These are phyloP conservation scores for Scleroderma citrinum DNA, from an alignment of 768 basidiomycete genomes.

Conservation along the genomic window DNA sequence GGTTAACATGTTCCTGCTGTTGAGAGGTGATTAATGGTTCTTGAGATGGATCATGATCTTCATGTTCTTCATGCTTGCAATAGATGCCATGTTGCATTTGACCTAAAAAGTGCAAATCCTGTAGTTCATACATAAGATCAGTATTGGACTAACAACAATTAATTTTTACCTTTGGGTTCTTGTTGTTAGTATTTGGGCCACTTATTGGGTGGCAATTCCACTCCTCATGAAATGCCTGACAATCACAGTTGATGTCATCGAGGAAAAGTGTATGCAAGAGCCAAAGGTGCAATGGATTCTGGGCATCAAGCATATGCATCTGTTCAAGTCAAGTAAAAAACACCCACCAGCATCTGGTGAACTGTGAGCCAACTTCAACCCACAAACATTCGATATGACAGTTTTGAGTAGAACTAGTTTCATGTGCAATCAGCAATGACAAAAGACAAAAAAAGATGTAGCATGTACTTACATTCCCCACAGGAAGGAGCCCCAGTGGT, in stretches of 20 bases:
- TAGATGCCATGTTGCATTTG: slow-evolving; percentile 8
- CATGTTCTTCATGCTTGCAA: slow-evolving; percentile 8
- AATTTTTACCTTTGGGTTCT: slow-evolving; percentile 6
- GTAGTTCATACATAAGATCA: background rate
- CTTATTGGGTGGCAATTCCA: slow-evolving; percentile 3
- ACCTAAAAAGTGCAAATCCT: slow-evolving; percentile 11
- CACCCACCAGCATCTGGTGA: slow-evolving; percentile 19
- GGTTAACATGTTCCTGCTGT: background rate
- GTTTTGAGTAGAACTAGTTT: slow-evolving; percentile 18
- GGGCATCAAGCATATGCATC: slow-evolving; percentile 15
- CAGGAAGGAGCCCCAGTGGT: slow-evolving; percentile 28
- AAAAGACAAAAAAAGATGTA: background rate
- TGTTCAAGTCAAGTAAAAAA: slow-evolving; percentile 22
- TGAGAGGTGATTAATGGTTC: slow-evolving; percentile 9
- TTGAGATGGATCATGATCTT: too few relatives aligned
- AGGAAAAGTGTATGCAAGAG: slow-evolving; percentile 4
- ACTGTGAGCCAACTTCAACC: slow-evolving; percentile 24
- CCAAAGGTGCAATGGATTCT: slow-evolving; percentile 11
- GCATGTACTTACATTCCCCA: too few relatives aligned
- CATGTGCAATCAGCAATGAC: background rate
- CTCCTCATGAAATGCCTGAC: background rate
- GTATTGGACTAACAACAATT: background rate
- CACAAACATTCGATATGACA: slow-evolving; percentile 23
- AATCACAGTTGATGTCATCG: slow-evolving; percentile 1
- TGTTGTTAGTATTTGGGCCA: slow-evolving; percentile 3